A percentile compares a stretch with the other conserved stretches of the same genome.
Conservation (phyloP, 495 filamentous ascomycete genomes). For the Penicillium egyptiacum region DNA sequence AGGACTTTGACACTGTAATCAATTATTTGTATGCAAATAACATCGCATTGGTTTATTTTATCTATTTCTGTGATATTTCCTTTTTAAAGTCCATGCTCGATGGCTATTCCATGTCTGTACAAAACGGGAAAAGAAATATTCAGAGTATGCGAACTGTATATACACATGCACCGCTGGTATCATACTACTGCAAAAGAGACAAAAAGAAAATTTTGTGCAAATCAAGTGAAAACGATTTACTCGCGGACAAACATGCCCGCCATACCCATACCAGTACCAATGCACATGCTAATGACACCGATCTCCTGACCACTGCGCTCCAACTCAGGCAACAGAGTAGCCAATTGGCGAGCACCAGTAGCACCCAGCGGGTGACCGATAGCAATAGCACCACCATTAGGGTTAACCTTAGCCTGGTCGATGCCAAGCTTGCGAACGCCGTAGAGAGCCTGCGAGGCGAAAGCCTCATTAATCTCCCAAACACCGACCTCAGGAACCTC, state of each 20-base stretch:
- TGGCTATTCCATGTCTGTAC: background rate
- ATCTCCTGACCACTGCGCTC: constrained; percentile 62
- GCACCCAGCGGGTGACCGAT: constrained; percentile 91
- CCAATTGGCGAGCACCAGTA: constrained; percentile 80
- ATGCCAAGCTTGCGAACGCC: constrained; percentile 73
- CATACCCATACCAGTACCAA: constrained; percentile 93
- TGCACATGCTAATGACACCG: constrained; percentile 82
- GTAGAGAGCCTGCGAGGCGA: constrained; percentile 85
- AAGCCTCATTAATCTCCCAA: constrained; percentile 98
- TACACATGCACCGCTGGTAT: constrained; percentile 36
- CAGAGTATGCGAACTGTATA: constrained; percentile 26
- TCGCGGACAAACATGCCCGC: constrained; percentile 81
- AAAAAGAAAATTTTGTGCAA: constrained; percentile 8
- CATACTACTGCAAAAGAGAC: constrained; percentile 21
- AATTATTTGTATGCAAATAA: background rate
- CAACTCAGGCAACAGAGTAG: constrained; percentile 70
- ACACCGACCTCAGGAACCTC: constrained; percentile 67
- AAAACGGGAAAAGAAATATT: constrained; percentile 7
- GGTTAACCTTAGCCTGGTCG: constrained; percentile 72
- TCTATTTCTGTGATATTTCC: background rate
- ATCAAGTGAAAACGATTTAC: constrained; percentile 41
- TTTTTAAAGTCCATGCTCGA: background rate
- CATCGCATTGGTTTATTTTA: background rate
- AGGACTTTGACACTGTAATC: background rate
- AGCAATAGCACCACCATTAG: constrained; percentile 90